Evolutionary conservation across 805 yeast species (phyloP).

Genomic region (Yamadazyma laniorum): DNA sequence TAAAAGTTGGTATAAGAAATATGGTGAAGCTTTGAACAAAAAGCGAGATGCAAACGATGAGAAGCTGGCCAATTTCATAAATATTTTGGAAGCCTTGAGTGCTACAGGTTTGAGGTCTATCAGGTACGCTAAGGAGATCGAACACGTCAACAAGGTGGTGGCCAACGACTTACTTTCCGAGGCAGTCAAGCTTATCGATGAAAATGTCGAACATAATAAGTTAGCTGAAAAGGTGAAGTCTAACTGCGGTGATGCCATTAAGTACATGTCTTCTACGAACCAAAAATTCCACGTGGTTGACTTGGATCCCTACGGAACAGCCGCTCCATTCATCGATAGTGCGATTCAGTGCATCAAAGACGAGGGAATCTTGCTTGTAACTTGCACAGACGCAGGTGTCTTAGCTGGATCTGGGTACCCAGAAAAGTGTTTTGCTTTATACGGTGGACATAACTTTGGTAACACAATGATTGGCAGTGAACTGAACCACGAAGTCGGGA

Average conservation of each 20-base stretch:
- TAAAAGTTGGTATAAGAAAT: slow-evolving; percentile 71
- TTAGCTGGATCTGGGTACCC: slow-evolving; percentile 96
- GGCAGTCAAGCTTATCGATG: slow-evolving; percentile 78
- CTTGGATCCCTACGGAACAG: slow-evolving; percentile 97
- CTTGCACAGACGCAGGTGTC: slow-evolving; percentile 96
- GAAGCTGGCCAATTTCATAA: slow-evolving; percentile 36
- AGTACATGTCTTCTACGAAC: slow-evolving; percentile 54
- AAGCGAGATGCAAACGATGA: slow-evolving; percentile 15
- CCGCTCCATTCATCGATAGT: slow-evolving; percentile 91
- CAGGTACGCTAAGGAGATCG: slow-evolving; percentile 89
- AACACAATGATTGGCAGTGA: slow-evolving; percentile 51
- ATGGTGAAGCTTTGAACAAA: slow-evolving; percentile 11
- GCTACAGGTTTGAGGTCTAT: slow-evolving; percentile 96
- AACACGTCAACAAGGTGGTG: slow-evolving; percentile 64
- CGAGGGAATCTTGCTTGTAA: slow-evolving; percentile 82
- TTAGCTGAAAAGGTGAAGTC: slow-evolving; percentile 58
- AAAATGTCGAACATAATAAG: slow-evolving; percentile 68
- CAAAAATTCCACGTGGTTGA: slow-evolving; percentile 80
- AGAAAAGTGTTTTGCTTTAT: slow-evolving; percentile 91
- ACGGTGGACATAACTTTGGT: slow-evolving; percentile 89
- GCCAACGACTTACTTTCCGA: slow-evolving; percentile 88
- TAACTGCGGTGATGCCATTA: slow-evolving; percentile 88
- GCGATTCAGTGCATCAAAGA: slow-evolving; percentile 83
- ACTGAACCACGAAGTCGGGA: slow-evolving; percentile 89
- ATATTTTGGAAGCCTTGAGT: slow-evolving; percentile 83